Percentiles rank a stretch among this genome's conserved stretches.
phyloP scores from a whole-genome alignment of 2,329 filamentous ascomycete species.

The Uncinocarpus reesii region DNA sequence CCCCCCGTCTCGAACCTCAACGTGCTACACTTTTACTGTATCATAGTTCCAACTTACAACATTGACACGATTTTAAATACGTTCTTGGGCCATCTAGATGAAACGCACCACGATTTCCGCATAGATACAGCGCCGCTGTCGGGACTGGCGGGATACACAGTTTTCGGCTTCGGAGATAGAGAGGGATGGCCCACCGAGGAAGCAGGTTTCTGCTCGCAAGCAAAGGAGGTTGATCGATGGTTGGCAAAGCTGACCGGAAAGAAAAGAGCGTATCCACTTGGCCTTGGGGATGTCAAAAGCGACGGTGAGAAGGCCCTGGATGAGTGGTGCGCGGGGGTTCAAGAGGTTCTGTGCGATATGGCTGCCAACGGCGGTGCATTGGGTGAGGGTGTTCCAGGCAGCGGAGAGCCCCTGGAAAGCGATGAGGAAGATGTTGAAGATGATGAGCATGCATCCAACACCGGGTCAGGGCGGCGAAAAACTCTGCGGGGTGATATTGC shows the following conservation, averaged over 20 bases:
- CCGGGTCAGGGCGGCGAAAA: slow-evolving; percentile 33
- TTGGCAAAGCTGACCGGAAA: slow-evolving; percentile 86
- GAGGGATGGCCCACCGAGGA: slow-evolving; percentile 87
- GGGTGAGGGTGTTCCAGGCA: slow-evolving; percentile 62
- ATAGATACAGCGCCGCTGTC: slow-evolving; percentile 82
- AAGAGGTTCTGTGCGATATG: slow-evolving; percentile 57
- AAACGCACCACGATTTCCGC: slow-evolving; percentile 93
- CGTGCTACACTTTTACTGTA: slow-evolving; percentile 64
- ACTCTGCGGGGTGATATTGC: slow-evolving; percentile 44
- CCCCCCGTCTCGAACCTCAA: slow-evolving; percentile 36
- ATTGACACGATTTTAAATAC: slow-evolving; percentile 86
- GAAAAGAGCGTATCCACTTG: slow-evolving; percentile 79
- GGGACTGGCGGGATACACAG: slow-evolving; percentile 69
- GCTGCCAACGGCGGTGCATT: slow-evolving; percentile 42
- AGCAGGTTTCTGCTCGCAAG: slow-evolving; percentile 88
- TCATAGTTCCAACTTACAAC: slow-evolving; percentile 84
- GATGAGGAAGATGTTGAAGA: slow-evolving; percentile 65
- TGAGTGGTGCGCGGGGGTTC: slow-evolving; percentile 69
- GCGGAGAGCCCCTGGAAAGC: slow-evolving; percentile 74
- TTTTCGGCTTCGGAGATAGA: slow-evolving; percentile 86
- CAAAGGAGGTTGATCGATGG: slow-evolving; percentile 84
- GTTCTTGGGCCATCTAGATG: slow-evolving; percentile 74
- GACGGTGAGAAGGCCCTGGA: slow-evolving; percentile 56
- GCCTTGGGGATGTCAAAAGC: slow-evolving; percentile 75
- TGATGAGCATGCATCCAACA: slow-evolving; percentile 53